A percentile compares a stretch with the other conserved stretches of the same genome.
phyloP scores from a whole-genome alignment of 768 basidiomycete genomes.

The Mrakia blollopis region DNA sequence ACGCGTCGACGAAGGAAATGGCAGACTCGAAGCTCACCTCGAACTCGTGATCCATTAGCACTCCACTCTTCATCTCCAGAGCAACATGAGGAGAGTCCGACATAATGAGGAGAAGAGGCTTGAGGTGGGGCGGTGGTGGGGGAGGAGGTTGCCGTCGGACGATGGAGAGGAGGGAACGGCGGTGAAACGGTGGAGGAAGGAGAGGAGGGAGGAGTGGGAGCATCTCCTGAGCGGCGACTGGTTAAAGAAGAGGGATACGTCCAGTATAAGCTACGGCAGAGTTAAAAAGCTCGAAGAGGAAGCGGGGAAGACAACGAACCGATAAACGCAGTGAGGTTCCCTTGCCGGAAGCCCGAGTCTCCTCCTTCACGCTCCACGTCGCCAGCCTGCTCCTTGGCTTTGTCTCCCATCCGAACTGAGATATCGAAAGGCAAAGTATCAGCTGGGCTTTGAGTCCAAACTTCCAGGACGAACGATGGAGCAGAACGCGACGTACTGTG shows the following conservation, averaged over 20 bases:
- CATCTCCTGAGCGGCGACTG: slow-evolving; percentile 11
- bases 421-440: not conserved
- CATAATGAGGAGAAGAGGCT: slow-evolving; percentile 1
- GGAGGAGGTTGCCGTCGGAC: not conserved
- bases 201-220: not conserved
- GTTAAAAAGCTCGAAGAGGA: not conserved
- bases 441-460: not conserved
- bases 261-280: too few relatives aligned
- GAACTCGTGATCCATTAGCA: slow-evolving; percentile 2
- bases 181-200: not conserved
- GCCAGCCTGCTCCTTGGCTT: too few relatives aligned
- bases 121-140: not conserved
- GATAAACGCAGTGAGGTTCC: too few relatives aligned
- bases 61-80: not conserved
- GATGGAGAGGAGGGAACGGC: not conserved
- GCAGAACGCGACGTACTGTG: not conserved
- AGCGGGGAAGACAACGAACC: not conserved
- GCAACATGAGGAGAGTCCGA: not conserved
- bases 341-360: too few relatives aligned
- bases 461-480: too few relatives aligned
- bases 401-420: not conserved
- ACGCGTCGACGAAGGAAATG: not conserved
- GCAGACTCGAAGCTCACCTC: not conserved
- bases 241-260: not conserved
- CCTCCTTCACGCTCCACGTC: too few relatives aligned